Evolutionary conservation across 108 stramenopile species (phyloP).

Genomic region (Skeletonema grethae): DNA sequence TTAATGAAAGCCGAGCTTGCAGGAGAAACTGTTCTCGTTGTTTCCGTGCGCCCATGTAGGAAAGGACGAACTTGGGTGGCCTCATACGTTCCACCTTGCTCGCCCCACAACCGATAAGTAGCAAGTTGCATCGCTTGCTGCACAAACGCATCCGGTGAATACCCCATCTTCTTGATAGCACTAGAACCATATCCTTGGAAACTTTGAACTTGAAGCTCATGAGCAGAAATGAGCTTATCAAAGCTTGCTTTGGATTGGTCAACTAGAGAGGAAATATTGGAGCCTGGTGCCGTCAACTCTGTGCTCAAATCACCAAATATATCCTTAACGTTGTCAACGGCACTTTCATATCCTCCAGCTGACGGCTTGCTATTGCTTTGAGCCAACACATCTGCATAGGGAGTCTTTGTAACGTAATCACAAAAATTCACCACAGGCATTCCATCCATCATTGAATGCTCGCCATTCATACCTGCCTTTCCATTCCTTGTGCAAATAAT

Average conservation of each 20-base stretch:
- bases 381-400: slow-evolving; percentile 53
- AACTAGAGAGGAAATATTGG: slow-evolving; percentile 30
- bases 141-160: slow-evolving; percentile 88
- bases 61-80: slow-evolving; percentile 80
- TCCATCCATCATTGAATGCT: slow-evolving; percentile 94
- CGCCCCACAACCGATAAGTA: slow-evolving; percentile 70
- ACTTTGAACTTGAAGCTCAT: slow-evolving; percentile 61
- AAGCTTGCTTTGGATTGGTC: slow-evolving; percentile 36
- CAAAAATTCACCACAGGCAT: slow-evolving; percentile 80
- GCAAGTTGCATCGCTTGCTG: slow-evolving; percentile 90
- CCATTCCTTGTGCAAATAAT: slow-evolving; percentile 82
- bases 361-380: slow-evolving; percentile 13
- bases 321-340: slow-evolving; percentile 54
- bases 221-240: slow-evolving; percentile 48
- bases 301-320: slow-evolving; percentile 56
- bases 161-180: slow-evolving; percentile 76
- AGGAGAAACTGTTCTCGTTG: slow-evolving; percentile 61
- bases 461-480: slow-evolving; percentile 80
- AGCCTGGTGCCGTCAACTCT: slow-evolving; percentile 34
- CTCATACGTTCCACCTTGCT: slow-evolving; percentile 85
- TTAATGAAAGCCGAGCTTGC: slow-evolving; percentile 53
- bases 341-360: slow-evolving; percentile 34
- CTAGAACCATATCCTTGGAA: slow-evolving; percentile 78
- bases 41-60: slow-evolving; percentile 83
- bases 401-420: slow-evolving; percentile 60